Evolutionary conservation across 1,139 yeast species (phyloP).

Genomic region (Diutina sp.): DNA sequence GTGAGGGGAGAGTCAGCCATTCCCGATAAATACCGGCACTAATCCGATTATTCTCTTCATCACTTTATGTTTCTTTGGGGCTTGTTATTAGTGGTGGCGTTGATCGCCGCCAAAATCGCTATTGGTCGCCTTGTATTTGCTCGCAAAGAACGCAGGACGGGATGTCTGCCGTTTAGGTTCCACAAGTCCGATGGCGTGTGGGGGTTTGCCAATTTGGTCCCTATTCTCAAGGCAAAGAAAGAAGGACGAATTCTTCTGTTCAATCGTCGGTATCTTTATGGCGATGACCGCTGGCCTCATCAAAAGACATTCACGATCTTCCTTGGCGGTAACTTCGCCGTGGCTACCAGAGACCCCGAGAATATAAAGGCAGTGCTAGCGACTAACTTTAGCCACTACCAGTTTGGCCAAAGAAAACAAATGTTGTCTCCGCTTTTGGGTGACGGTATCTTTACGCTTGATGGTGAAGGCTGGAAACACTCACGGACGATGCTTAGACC

Average conservation of each 20-base stretch:
- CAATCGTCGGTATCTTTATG: neutral
- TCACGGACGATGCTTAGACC: slow-evolving; percentile 2
- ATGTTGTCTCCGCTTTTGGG: slow-evolving; percentile 35
- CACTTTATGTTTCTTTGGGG: neutral
- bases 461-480: neutral
- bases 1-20: neutral
- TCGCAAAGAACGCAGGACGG: neutral
- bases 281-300: neutral
- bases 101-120: neutral
- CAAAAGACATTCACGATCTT: neutral
- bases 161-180: neutral
- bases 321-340: neutral
- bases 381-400: slow-evolving; percentile 17
- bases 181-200: neutral
- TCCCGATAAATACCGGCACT: neutral
- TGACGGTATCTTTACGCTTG: slow-evolving; percentile 39
- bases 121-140: neutral
- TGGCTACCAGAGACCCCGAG: slow-evolving; percentile 18
- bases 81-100: neutral
- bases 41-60: too few species aligned
- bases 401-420: slow-evolving; percentile 35
- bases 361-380: slow-evolving; percentile 17
- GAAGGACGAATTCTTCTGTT: neutral
- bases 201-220: neutral
- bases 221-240: neutral